phyloP scores from a whole-genome alignment of 2,329 filamentous ascomycete species.

The Claviceps pusilla region DNA sequence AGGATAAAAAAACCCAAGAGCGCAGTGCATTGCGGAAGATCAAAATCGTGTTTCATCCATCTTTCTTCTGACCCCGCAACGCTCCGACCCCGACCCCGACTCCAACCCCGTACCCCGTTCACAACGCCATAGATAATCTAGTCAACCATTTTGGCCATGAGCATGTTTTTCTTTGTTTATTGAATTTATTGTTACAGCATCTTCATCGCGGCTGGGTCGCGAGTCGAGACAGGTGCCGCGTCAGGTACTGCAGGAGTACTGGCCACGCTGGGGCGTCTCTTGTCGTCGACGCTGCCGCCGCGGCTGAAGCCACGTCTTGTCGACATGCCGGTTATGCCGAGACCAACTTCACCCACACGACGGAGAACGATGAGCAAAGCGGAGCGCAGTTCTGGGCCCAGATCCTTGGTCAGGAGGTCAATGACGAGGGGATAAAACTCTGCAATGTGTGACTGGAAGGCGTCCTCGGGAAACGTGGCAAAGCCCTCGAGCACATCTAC shows the following conservation, averaged over 20 bases:
- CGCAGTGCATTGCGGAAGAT: background rate
- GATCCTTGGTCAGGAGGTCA: constrained; percentile 67
- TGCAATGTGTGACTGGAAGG: constrained; percentile 65
- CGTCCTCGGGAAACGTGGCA: constrained; percentile 61
- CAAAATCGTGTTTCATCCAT: too few relatives aligned
- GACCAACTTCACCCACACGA: constrained; percentile 64
- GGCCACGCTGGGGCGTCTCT: constrained; percentile 26
- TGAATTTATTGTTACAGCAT: constrained; percentile 17
- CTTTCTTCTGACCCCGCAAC: too few relatives aligned
- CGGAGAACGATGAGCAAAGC: constrained; percentile 65
- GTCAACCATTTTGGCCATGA: too few relatives aligned
- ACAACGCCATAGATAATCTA: too few relatives aligned
- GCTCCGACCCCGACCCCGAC: too few relatives aligned
- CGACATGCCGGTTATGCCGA: constrained; percentile 40
- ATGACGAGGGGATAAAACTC: constrained; percentile 79
- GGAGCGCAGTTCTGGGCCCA: constrained; percentile 62
- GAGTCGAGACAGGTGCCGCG: constrained; percentile 12
- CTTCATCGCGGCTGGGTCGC: constrained; percentile 20
- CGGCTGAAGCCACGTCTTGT: constrained; percentile 5
- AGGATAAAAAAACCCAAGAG: background rate
- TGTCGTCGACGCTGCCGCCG: background rate
- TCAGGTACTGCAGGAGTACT: constrained; percentile 15
- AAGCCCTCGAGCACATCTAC: constrained; percentile 94
- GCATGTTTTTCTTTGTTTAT: background rate
- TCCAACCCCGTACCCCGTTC: too few relatives aligned